phyloP scores from a whole-genome alignment of 2,329 filamentous ascomycete species.

The Microascus cirrosus region DNA sequence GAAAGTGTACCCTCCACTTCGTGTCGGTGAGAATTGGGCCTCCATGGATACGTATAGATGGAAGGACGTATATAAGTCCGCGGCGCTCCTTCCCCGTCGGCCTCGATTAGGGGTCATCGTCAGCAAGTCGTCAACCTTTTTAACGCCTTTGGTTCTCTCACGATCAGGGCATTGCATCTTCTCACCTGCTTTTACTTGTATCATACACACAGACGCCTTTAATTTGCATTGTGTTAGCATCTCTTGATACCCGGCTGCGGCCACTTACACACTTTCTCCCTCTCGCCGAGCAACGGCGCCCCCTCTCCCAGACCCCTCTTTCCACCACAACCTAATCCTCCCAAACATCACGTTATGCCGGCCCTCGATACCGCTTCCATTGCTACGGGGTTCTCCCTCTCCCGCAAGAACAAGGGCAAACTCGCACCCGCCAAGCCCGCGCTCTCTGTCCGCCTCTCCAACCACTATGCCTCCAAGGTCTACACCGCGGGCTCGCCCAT shows the following conservation, averaged over 20 bases:
- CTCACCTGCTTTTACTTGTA: neutral
- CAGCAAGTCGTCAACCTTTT: neutral
- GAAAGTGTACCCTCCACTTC: neutral
- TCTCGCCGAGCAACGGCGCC: neutral
- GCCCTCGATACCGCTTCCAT: neutral
- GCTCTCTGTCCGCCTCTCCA: conserved; percentile 37
- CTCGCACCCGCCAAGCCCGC: conserved; percentile 17
- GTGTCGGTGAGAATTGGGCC: neutral
- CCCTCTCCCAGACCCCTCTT: too few species aligned
- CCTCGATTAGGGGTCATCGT: neutral
- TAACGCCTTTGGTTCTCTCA: too few species aligned
- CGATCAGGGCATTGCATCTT: too few species aligned
- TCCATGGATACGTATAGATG: neutral
- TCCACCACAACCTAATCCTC: neutral
- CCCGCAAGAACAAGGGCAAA: neutral
- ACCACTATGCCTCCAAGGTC: conserved; percentile 42
- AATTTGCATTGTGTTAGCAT: neutral
- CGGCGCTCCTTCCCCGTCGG: neutral
- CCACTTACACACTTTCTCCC: neutral
- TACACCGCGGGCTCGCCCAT: conserved; percentile 44
- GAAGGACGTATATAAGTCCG: neutral
- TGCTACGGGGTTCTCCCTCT: neutral
- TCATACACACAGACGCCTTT: neutral
- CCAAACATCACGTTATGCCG: neutral
- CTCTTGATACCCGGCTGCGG: neutral